These are phyloP conservation scores for Phytomonas francai DNA, from an alignment of 208 protist species.

Conservation along the genomic window DNA sequence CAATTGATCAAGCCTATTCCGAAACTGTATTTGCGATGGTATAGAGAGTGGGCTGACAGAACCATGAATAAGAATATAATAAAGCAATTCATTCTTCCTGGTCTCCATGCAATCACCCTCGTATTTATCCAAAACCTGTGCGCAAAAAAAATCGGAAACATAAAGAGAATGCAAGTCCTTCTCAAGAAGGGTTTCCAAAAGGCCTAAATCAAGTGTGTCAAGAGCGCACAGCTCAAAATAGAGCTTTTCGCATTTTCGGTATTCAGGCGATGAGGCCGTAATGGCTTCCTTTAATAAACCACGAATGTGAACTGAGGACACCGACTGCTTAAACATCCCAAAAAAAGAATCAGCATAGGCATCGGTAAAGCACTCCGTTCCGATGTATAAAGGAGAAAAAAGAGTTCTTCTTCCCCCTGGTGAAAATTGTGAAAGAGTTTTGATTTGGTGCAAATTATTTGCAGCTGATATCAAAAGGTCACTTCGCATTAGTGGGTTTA, in stretches of 20 bases:
- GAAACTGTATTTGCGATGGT: constrained; percentile 16
- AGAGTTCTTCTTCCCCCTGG: background rate
- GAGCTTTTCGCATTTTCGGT: background rate
- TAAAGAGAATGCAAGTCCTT: background rate
- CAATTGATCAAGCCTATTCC: constrained; percentile 11
- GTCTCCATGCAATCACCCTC: background rate
- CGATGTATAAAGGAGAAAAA: background rate
- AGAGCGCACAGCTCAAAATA: background rate
- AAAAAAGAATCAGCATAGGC: background rate
- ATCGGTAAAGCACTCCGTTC: background rate
- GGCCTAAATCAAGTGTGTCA: background rate
- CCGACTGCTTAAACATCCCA: background rate
- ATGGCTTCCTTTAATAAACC: background rate
- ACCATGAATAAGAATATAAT: constrained; percentile 13
- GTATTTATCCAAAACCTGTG: background rate
- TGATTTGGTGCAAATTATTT: background rate
- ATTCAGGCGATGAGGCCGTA: background rate
- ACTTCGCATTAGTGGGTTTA: background rate
- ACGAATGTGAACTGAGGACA: background rate
- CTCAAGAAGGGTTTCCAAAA: background rate
- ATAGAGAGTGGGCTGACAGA: constrained; percentile 20
- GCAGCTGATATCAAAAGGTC: background rate
- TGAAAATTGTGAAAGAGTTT: background rate
- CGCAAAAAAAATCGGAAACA: background rate
- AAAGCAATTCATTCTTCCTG: background rate